Conservation (phyloP, 2,329 filamentous ascomycete genomes). For the Pyricularia sp. region DNA sequence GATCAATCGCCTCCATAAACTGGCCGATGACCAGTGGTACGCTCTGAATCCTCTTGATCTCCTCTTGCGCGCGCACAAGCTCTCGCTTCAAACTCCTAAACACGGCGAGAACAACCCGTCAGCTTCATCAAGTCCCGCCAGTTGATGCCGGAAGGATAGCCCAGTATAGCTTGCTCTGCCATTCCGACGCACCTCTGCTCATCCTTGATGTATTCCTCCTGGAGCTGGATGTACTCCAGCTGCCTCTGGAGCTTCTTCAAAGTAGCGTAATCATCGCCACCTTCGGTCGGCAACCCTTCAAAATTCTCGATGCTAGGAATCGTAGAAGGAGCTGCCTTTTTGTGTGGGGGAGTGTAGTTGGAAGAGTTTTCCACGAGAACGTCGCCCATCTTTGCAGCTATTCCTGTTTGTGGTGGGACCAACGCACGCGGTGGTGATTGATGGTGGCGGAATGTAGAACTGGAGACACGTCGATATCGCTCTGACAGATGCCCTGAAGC, state of each 20-base stretch:
- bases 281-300: constrained; percentile 72
- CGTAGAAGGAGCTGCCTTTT: constrained; percentile 66
- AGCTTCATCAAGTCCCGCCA: neutral
- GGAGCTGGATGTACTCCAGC: constrained; percentile 95
- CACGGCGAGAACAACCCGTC: neutral
- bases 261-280: constrained; percentile 85
- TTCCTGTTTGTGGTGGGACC: neutral
- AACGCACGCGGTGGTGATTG: neutral
- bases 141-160: neutral
- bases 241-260: constrained; percentile 96
- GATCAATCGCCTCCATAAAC: constrained; percentile 99
- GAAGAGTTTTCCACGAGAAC: constrained; percentile 74
- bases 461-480: neutral
- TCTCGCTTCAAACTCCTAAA: constrained; percentile 90
- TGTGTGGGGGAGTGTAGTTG: constrained; percentile 66
- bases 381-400: constrained; percentile 62
- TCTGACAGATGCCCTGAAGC: neutral
- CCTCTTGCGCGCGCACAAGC: constrained; percentile 92
- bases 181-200: constrained; percentile 64
- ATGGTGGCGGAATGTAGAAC: neutral
- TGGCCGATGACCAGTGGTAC: constrained; percentile 93
- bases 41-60: constrained; percentile 99
- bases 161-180: neutral
- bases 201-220: constrained; percentile 99
- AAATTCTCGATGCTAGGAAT: constrained; percentile 88